Evolutionary conservation across 169 alveolate species (phyloP), one percentile per base, ranked within the genome.

Genomic region (Hepatocystis sp.): DNA sequence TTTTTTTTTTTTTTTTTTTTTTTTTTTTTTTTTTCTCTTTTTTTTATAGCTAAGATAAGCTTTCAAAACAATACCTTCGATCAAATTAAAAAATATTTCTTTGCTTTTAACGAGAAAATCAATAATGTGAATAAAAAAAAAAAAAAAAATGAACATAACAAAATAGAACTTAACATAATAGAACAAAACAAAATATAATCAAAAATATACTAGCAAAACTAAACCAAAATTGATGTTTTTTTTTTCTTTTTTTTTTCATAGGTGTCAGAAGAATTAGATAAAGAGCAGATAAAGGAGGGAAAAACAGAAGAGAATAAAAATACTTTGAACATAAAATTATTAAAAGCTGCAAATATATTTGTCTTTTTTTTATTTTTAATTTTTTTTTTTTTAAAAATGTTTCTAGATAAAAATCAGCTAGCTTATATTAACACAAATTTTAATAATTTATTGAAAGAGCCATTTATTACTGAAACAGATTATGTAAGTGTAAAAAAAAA

Each of bases 331-430:
- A 42, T 55, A 46, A 28, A 46, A 4, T 11, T 71, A 2, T 19
- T 71, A 30, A 71, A 58, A 30, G 23, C 42, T 10, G 32, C 36
- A 15, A 71, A 32, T 21, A 42, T 71, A 30, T 42, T 30, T 21
- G 3, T 56, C 8, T 71, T 71, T 44, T 56, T 42, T 4, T 27
- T 71, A 15, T 58, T 71, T 71, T 56, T 71, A 1, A 58, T 56
- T 21, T 40, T 71, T 8, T 71, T 71, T 28, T 28, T 71, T 28
- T 21, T 55, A 10, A 71, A 71, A 28, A 71, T 71, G 58, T 40
- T 56, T 42, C 23, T 71, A 7, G 86, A 58, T 13, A 46, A 23
- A 28, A 58, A 60, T 13, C 10, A 47, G 13, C 1, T 40, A 15
- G 8, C 30, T 11, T 60, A 71, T 32, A 46, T 71, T 56, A 51